Evolutionary conservation across 1,139 yeast genomes (phyloP).

Genomic region (Suhomyces anneliseae): DNA sequence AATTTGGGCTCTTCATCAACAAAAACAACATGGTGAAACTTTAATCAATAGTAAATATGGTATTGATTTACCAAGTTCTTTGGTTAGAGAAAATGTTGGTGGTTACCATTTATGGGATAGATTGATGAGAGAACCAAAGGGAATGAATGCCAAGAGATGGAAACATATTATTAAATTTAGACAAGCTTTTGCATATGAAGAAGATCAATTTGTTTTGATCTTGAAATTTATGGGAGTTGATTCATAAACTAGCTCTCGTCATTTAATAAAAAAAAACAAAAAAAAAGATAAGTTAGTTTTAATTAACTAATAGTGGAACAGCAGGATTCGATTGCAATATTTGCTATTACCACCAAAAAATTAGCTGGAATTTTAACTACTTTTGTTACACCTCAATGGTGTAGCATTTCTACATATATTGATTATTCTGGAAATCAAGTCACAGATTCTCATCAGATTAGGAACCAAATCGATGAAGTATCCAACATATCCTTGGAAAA

Average conservation of each 20-base stretch:
- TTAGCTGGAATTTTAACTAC: no score
- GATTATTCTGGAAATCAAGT: no score
- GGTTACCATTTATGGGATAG: slow-evolving; percentile 49
- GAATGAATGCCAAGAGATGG: slow-evolving; percentile 48
- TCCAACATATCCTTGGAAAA: no score
- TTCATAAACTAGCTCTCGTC: neutral
- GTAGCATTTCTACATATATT: no score
- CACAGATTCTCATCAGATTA: no score
- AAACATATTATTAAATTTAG: slow-evolving; percentile 45
- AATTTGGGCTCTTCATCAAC: slow-evolving; percentile 39
- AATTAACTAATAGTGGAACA: no score
- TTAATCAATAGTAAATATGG: slow-evolving; percentile 23
- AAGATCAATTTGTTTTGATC: slow-evolving; percentile 44
- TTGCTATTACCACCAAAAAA: no score
- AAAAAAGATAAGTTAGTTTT: no score
- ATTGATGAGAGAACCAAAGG: slow-evolving; percentile 32
- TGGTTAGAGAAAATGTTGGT: slow-evolving; percentile 34
- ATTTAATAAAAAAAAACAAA: no score
- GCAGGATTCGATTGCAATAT: no score
- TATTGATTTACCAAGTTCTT: slow-evolving; percentile 18
- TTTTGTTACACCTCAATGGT: no score
- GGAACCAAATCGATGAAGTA: no score
- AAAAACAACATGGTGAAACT: slow-evolving; percentile 19
- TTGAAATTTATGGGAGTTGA: slow-evolving; percentile 38
- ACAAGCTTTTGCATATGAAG: slow-evolving; percentile 41